Conservation (phyloP, 192 early-diverging fungal species). For the Coemansia sp. region DNA sequence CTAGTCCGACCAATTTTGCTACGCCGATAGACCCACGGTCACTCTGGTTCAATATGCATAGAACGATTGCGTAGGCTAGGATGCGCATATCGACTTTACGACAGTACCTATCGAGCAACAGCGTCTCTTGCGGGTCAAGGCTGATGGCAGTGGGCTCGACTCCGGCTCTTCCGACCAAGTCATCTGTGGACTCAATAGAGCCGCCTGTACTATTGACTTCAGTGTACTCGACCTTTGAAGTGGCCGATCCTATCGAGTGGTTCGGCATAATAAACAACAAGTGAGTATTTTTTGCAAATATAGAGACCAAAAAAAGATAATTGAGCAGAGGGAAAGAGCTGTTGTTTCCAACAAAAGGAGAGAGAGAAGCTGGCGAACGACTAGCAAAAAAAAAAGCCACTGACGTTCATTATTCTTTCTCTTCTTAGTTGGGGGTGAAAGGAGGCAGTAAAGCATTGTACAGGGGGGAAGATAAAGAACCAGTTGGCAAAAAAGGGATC, state of each 20-base stretch:
- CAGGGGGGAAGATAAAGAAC: background rate
- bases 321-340: background rate
- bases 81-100: conserved; percentile 45
- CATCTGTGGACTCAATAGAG: conserved; percentile 1
- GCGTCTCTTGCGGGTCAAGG: background rate
- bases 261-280: background rate
- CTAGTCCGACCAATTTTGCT: conserved; percentile 54
- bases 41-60: conserved; percentile 48
- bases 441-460: conserved; percentile 5
- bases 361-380: background rate
- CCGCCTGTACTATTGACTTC: conserved; percentile 17
- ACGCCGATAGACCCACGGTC: conserved; percentile 52
- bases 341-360: background rate
- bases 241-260: conserved; percentile 21
- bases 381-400: background rate
- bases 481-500: background rate
- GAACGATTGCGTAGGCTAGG: conserved; percentile 29
- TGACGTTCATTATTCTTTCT: background rate
- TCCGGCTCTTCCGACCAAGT: background rate
- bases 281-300: background rate
- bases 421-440: background rate
- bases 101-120: conserved; percentile 33
- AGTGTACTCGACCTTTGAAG: conserved; percentile 36
- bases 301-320: background rate
- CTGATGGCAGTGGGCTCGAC: background rate